A percentile compares a stretch with the other conserved stretches of the same genome.
These are phyloP conservation scores for Gossypium arboreum DNA, from an alignment of 345 rosid species.

Conservation along the genomic window DNA sequence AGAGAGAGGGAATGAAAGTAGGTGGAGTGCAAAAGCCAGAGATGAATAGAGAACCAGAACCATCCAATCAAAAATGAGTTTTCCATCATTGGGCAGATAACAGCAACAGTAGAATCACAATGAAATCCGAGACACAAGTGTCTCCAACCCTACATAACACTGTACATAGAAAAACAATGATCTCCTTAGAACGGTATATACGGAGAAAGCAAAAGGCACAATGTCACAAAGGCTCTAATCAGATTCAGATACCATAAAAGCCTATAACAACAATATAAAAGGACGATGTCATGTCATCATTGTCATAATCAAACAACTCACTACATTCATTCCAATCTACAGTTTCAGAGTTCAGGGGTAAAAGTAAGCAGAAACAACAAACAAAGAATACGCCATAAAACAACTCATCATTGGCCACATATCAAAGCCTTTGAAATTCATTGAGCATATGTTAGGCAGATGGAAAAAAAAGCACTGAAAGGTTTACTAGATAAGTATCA, in stretches of 20 bases:
- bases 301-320: neutral
- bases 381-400: neutral
- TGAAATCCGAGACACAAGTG: neutral
- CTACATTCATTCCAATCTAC: neutral
- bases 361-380: too few relatives aligned
- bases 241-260: neutral
- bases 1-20: neutral
- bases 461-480: neutral
- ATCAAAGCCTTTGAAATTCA: neutral
- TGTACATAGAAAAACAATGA: neutral
- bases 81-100: slow-evolving; percentile 18
- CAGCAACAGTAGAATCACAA: too few relatives aligned
- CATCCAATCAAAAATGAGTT: slow-evolving; percentile 12
- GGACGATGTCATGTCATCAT: too few relatives aligned
- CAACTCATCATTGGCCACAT: neutral
- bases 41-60: slow-evolving; percentile 11
- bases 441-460: neutral
- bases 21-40: neutral
- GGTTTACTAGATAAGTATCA: too few relatives aligned
- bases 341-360: neutral
- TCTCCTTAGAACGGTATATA: neutral
- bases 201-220: neutral
- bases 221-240: neutral
- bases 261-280: neutral
- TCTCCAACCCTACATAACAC: neutral